These are phyloP conservation scores for Debaryomyces fabryi DNA, from an alignment of 1,139 yeast genomes.

Conservation along the genomic window DNA sequence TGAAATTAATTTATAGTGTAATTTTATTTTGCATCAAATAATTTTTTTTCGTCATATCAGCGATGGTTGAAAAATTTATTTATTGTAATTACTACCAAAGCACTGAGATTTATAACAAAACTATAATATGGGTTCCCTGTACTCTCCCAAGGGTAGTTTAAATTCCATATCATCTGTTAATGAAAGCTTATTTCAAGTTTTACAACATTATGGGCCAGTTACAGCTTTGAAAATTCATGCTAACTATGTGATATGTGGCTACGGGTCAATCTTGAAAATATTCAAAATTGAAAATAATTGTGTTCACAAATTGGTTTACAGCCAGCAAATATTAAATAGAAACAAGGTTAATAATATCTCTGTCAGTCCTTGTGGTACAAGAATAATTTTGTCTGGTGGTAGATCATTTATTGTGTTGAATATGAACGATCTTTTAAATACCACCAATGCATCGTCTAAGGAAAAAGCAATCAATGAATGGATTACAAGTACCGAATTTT, in stretches of 20 bases:
- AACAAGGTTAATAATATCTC: slow-evolving; percentile 82
- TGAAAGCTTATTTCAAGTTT: slow-evolving; percentile 24
- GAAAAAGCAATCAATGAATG: slow-evolving; percentile 73
- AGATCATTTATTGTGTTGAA: slow-evolving; percentile 59
- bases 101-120: background rate
- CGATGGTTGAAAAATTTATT: slow-evolving; percentile 8
- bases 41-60: background rate
- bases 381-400: slow-evolving; percentile 67
- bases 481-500: slow-evolving; percentile 65
- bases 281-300: slow-evolving; percentile 43
- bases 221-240: slow-evolving; percentile 57
- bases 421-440: slow-evolving; percentile 20
- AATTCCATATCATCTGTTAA: slow-evolving; percentile 20
- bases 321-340: slow-evolving; percentile 56
- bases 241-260: slow-evolving; percentile 59
- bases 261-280: slow-evolving; percentile 68
- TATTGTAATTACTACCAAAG: background rate
- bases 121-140: background rate
- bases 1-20: background rate
- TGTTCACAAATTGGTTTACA: slow-evolving; percentile 38
- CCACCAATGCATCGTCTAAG: slow-evolving; percentile 12
- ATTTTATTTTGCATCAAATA: slow-evolving; percentile 4
- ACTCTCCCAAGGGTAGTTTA: background rate
- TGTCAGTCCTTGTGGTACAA: slow-evolving; percentile 29
- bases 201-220: slow-evolving; percentile 73